phyloP scores from a whole-genome alignment of 1,284 basidiomycete genomes.

The Xerocomus amazonicus region DNA sequence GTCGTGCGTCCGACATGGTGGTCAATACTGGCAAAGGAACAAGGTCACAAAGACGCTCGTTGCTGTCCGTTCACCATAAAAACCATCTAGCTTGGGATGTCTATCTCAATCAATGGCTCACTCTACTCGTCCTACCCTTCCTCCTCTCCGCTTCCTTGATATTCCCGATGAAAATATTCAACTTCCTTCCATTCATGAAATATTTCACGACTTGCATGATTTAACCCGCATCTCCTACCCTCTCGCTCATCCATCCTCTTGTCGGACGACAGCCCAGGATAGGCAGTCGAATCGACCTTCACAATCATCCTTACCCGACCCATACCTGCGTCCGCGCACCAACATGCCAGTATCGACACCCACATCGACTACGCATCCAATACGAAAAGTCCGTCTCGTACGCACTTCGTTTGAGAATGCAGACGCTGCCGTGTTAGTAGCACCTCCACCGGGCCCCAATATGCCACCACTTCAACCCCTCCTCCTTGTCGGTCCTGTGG shows the following conservation, averaged over 20 bases:
- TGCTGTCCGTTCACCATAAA: neutral
- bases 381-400: constrained; percentile 41
- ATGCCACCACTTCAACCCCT: constrained; percentile 27
- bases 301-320: neutral
- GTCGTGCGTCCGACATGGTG: constrained; percentile 45
- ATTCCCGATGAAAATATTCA: constrained; percentile 34
- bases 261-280: neutral
- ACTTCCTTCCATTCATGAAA: constrained; percentile 23
- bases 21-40: neutral
- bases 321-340: constrained; percentile 16
- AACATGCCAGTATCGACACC: constrained; percentile 10
- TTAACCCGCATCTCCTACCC: too few species aligned
- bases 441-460: constrained; percentile 23
- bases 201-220: constrained; percentile 1
- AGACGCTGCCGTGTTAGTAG: constrained; percentile 50
- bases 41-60: constrained; percentile 3
- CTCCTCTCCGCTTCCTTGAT: constrained; percentile 52
- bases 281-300: neutral
- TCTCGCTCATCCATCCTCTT: neutral
- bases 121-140: constrained; percentile 48
- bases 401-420: constrained; percentile 49
- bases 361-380: neutral
- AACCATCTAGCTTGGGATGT: neutral
- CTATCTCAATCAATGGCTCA: constrained; percentile 32
- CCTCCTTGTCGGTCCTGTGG: constrained; percentile 45